These are phyloP conservation scores for Bipolaris zeicola DNA, from an alignment of 2,329 filamentous ascomycete genomes.

Conservation along the genomic window DNA sequence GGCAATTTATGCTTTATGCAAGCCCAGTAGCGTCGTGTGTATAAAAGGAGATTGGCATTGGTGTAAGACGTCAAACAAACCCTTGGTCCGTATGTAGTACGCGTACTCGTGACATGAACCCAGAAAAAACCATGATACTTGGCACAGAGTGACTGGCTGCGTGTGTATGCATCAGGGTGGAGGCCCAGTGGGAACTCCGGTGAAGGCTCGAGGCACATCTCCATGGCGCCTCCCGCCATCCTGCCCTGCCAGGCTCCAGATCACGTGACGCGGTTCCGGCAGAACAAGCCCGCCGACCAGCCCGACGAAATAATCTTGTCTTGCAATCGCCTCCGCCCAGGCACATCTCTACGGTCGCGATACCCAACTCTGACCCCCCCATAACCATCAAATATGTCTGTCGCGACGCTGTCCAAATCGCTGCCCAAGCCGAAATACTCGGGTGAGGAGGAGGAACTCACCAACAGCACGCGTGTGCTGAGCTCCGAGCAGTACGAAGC, in stretches of 20 bases:
- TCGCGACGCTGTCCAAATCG: slow-evolving; percentile 72
- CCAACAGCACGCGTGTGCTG: slow-evolving; percentile 81
- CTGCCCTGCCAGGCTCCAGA: too few relatives aligned
- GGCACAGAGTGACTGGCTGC: neutral
- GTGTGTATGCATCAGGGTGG: neutral
- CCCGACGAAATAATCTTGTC: slow-evolving; percentile 17
- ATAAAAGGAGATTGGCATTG: too few relatives aligned
- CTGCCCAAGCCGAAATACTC: slow-evolving; percentile 91
- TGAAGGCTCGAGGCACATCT: neutral
- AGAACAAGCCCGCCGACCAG: slow-evolving; percentile 4
- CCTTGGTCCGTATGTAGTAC: too few relatives aligned
- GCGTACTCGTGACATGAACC: too few relatives aligned
- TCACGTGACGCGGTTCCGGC: slow-evolving; percentile 21
- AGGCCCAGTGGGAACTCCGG: neutral
- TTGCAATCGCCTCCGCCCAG: neutral
- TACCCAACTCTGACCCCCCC: neutral
- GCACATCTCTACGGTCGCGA: neutral
- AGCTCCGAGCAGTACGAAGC: slow-evolving; percentile 80
- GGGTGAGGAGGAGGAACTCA: slow-evolving; percentile 83
- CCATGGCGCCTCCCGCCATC: neutral
- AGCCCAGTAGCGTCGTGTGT: neutral
- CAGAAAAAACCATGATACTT: neutral
- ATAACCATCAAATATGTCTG: slow-evolving; percentile 38
- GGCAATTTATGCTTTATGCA: slow-evolving; percentile 1
- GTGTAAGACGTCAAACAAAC: too few relatives aligned